Base-by-base conservation (phyloP, 108 stramenopile genomes). In the Aureococcus anophagefferens region DNA sequence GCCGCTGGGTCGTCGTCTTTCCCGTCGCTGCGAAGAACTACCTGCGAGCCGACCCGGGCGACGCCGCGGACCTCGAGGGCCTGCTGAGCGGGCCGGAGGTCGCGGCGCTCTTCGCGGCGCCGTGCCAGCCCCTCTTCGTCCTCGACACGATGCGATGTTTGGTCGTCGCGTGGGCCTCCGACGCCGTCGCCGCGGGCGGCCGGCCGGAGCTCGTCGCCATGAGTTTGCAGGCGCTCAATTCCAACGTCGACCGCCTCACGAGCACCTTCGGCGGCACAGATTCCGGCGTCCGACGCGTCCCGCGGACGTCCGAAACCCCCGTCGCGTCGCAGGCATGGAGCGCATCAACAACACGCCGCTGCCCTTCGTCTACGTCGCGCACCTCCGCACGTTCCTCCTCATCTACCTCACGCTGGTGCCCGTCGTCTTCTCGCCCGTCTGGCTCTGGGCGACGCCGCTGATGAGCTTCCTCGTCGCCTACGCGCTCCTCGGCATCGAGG, bases 331-430 rank as follows among this genome's bases (percentile, higher is more conserved):
- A 33, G 68, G 68, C 16, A 80, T 87, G 84, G 91, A 92, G 70
- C 80, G 91, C 16, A 89, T 92, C 64, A 74, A 75, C 33, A 70
- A 78, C 63, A 89, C 91, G 4, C 91, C 91, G 4, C 75, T 92
- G 46, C 91, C 91, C 35, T 71, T 89, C 69, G 86, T 82, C 0
- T 90, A 89, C 66, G 86, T 84, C 0, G 74, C 83, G 32, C 89
- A 90, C 72, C 70, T 92, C 18, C 79, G 91, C 32, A 84, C 88
- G 0, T 88, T 84, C 77, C 73, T 92, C 14, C 29, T 89, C 29
- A 18, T 90, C 1, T 87, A 84, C 69, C 68, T 92, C 63, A 64
- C 85, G 3, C 64, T 83, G 28, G 28, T 69, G 4, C 68, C 68
- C 11, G 30, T 34, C 9, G 25, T 36, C 32, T 30, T 51, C 21